Percentiles rank a stretch among this genome's conserved stretches.
Evolutionary conservation across 2,329 filamentous ascomycete genomes (phyloP).

Genomic region (Sclerotinia nivalis): DNA sequence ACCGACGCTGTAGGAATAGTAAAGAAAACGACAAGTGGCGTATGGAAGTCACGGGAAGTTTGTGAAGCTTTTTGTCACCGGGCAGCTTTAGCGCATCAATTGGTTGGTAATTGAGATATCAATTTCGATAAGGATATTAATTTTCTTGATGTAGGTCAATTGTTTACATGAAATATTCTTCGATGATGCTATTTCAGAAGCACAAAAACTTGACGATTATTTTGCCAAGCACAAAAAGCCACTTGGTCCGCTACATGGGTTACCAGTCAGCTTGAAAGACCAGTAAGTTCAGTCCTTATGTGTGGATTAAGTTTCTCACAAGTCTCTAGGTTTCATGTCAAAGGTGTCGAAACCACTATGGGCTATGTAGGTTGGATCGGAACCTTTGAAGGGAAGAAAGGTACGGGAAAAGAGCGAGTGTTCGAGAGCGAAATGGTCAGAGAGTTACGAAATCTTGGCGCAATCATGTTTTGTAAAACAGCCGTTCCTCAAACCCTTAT

Average conservation of each 20-base stretch:
- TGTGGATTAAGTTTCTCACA: background rate
- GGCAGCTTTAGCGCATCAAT: conserved; percentile 55
- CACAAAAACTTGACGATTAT: conserved; percentile 54
- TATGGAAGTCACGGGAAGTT: conserved; percentile 58
- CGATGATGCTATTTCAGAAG: conserved; percentile 51
- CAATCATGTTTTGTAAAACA: conserved; percentile 46
- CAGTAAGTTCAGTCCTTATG: conserved; percentile 26
- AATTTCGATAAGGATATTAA: conserved; percentile 49
- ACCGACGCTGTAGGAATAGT: conserved; percentile 58
- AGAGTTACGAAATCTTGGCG: conserved; percentile 45
- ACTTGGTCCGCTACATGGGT: conserved; percentile 45
- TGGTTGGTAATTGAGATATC: conserved; percentile 50
- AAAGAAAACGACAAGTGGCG: conserved; percentile 52
- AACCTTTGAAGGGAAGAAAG: conserved; percentile 56
- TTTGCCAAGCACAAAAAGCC: conserved; percentile 44
- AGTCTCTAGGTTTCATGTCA: conserved; percentile 36
- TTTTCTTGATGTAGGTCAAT: conserved; percentile 48
- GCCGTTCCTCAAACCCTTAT: conserved; percentile 46
- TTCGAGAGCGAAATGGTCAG: conserved; percentile 52
- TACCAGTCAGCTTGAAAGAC: conserved; percentile 46
- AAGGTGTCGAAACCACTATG: conserved; percentile 47
- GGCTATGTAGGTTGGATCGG: conserved; percentile 67
- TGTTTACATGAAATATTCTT: conserved; percentile 61
- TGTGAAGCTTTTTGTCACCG: conserved; percentile 55
- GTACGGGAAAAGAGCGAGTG: conserved; percentile 50